phyloP scores from a whole-genome alignment of 495 filamentous ascomycete species.

The Hyaloscypha variabilis region DNA sequence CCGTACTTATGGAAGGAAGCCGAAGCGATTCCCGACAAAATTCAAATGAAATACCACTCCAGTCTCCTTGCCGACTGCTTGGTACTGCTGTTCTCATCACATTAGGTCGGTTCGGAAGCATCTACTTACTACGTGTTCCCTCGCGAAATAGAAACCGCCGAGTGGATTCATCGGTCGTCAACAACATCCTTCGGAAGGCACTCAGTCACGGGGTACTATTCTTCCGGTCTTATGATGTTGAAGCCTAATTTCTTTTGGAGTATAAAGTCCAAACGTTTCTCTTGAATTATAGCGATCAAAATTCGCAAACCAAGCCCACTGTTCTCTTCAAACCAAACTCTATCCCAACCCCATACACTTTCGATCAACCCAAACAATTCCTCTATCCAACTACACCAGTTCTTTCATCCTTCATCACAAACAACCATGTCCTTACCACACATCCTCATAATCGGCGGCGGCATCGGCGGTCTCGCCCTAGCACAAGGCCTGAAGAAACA shows the following conservation, averaged over 20 bases:
- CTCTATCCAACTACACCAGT: background rate
- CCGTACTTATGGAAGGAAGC: too few species aligned
- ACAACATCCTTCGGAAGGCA: background rate
- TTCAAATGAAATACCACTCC: too few species aligned
- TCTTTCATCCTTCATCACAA: background rate
- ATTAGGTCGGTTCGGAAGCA: background rate
- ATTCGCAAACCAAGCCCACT: background rate
- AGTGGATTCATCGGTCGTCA: background rate
- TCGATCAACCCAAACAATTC: background rate
- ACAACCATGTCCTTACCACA: constrained; percentile 14
- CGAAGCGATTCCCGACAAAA: too few species aligned
- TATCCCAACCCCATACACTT: background rate
- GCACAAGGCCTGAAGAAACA: constrained; percentile 53
- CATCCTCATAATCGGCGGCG: constrained; percentile 51
- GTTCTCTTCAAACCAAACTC: too few species aligned
- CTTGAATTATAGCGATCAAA: background rate
- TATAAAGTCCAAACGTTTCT: background rate
- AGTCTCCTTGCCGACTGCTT: too few species aligned
- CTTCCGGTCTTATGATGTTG: background rate
- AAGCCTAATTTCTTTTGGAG: background rate
- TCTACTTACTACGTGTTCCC: background rate
- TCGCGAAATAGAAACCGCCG: background rate
- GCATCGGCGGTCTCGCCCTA: constrained; percentile 55
- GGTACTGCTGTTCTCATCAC: too few species aligned
- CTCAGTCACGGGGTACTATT: background rate